Evolutionary conservation across 1,284 basidiomycete genomes (phyloP), one percentile per base, ranked within the genome.

Genomic region (Moesziomyces sp.): DNA sequence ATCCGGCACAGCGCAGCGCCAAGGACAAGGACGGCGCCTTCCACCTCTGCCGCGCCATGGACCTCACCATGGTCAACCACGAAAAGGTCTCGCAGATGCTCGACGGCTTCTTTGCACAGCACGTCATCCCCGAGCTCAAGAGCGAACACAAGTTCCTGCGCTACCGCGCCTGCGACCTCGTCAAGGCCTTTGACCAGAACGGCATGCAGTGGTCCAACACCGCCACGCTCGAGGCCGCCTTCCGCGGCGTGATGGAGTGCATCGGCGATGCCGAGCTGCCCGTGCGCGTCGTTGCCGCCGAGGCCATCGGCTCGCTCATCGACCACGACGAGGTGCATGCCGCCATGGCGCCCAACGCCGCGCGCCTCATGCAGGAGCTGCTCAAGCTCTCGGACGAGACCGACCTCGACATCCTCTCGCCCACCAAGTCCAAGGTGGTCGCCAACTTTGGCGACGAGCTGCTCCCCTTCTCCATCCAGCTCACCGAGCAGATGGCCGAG

Each of bases 371-470:
- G 76, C 92, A 94, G 91, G 93, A 93, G 81, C 86, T 95, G 24
- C 88, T 95, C 72, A 93, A 93, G 84, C 87, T 96, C 42, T 90
- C 91, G 8, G 92, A 94, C 81, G 92, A 94, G 85, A 93, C 92
- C 38, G 94, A 96, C 82, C 86, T 96, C 38, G 93, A 96, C 83
- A 88, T 93, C 47, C 86, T 96, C 52, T 93, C 92, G 77, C 87
- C 79, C 86, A 78, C 90, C 89, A 80, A 93, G 93, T 91, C 92
- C 79, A 89, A 89, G 34, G 90, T 96, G 88, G 93, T 96, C 9
- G 90, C 93, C 76, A 88, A 89, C 47, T 96, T 93, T 88, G 89
- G 92, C 78, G 89, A 89, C 2, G 92, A 96, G 85, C 86, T 96
- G 6, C 86, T 94, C 21, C 93, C 93, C 6, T 93, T 95, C 47